A percentile compares a stretch with the other conserved stretches of the same genome.
phyloP scores from a whole-genome alignment of 129 eudicot genomes.

The Lonicera japonica region DNA sequence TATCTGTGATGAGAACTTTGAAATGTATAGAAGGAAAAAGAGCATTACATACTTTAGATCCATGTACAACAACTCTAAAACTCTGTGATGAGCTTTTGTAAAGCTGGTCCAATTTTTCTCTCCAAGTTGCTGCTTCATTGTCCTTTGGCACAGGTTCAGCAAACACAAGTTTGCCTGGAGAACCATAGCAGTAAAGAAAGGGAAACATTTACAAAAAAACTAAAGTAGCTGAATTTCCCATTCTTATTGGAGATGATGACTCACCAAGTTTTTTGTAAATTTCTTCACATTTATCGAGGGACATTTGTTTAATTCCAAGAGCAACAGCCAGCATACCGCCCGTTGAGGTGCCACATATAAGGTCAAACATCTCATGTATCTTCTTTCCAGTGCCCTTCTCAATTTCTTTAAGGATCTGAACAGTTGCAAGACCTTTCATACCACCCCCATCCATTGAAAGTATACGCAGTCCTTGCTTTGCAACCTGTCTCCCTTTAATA shows the following conservation, averaged over 20 bases:
- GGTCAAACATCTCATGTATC: slow-evolving; percentile 98
- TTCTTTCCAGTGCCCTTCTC: slow-evolving; percentile 87
- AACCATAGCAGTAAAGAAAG: neutral
- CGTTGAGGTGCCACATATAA: slow-evolving; percentile 97
- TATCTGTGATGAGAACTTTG: neutral
- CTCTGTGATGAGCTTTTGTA: slow-evolving; percentile 98
- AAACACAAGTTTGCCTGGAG: slow-evolving; percentile 88
- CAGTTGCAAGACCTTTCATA: slow-evolving; percentile 98
- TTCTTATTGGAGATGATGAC: slow-evolving; percentile 3
- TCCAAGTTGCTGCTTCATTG: slow-evolving; percentile 97
- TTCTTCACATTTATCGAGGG: slow-evolving; percentile 94
- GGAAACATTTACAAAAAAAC: neutral
- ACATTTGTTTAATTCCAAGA: slow-evolving; percentile 86
- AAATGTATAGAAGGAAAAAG: neutral
- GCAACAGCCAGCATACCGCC: slow-evolving; percentile 99
- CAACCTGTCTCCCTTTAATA: slow-evolving; percentile 76
- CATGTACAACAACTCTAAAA: slow-evolving; percentile 96
- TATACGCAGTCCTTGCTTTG: slow-evolving; percentile 91
- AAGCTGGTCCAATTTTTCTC: slow-evolving; percentile 93
- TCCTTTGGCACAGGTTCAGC: slow-evolving; percentile 97
- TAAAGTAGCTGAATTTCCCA: neutral
- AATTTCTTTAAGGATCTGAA: slow-evolving; percentile 80
- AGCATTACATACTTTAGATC: slow-evolving; percentile 75
- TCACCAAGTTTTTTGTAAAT: slow-evolving; percentile 94
- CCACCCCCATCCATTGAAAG: slow-evolving; percentile 99